Evolutionary conservation across 768 basidiomycete species (phyloP).

Genomic region (Rhodosporidiobolus odoratus): DNA sequence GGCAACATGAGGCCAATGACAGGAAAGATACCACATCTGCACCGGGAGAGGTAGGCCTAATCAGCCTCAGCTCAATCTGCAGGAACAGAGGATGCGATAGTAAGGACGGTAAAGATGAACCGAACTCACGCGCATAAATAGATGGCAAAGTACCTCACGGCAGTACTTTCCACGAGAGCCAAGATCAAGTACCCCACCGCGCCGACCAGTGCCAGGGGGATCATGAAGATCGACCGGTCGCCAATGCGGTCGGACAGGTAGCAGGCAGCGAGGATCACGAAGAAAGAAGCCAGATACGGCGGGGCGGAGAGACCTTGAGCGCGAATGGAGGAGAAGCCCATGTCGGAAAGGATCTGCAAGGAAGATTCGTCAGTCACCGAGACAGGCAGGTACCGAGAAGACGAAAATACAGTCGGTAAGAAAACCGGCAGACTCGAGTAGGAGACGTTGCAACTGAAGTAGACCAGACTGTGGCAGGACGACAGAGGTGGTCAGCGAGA

Average conservation of each 20-base stretch:
- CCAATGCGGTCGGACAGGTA: neutral
- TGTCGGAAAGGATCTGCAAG: conserved; percentile 5
- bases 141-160: conserved; percentile 15
- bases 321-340: conserved; percentile 25
- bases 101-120: neutral
- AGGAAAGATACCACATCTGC: conserved; percentile 12
- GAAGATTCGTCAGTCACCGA: too few species aligned
- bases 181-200: conserved; percentile 14
- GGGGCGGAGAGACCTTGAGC: conserved; percentile 24
- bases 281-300: conserved; percentile 20
- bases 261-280: conserved; percentile 2
- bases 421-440: conserved; percentile 25
- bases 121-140: conserved; percentile 3
- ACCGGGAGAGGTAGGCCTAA: neutral
- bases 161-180: neutral
- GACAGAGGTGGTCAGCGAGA: neutral
- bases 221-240: conserved; percentile 24
- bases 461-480: neutral
- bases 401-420: conserved; percentile 7
- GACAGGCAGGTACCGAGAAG: neutral
- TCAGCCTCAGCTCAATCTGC: neutral
- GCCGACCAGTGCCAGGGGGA: conserved; percentile 12
- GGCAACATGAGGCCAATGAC: conserved; percentile 18
- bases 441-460: conserved; percentile 21
- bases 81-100: neutral